These are phyloP conservation scores for Linanthus parryae DNA, from an alignment of 148 eudicot species.

Conservation along the genomic window DNA sequence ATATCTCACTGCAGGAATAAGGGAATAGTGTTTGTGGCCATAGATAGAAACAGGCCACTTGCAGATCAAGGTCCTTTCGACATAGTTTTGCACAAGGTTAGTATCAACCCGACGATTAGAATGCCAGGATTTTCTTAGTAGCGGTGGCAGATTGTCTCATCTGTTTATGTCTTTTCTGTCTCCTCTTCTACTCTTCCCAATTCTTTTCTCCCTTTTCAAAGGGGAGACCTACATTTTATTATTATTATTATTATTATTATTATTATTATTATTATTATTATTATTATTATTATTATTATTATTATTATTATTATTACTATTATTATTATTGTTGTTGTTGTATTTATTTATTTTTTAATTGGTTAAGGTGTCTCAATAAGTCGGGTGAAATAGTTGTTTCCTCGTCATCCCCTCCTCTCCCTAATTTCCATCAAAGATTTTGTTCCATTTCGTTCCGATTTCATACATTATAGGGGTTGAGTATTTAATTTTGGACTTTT, in stretches of 20 bases:
- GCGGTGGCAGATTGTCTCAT: too few relatives aligned
- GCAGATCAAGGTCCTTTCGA: constrained; percentile 97
- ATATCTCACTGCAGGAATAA: constrained; percentile 52
- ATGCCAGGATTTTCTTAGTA: not conserved
- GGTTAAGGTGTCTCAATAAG: too few relatives aligned
- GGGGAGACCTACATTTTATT: not conserved
- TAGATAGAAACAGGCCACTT: constrained; percentile 71
- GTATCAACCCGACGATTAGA: not conserved
- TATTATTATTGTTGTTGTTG: too few relatives aligned
- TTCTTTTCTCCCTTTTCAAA: not conserved
- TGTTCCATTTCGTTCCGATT: not conserved
- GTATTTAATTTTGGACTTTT: not conserved
- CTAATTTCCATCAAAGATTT: not conserved
- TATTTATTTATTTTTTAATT: too few relatives aligned
- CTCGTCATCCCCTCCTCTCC: not conserved
- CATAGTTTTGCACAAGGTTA: constrained; percentile 88
- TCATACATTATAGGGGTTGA: not conserved
- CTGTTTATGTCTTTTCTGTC: too few relatives aligned
- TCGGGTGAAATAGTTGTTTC: too few relatives aligned
- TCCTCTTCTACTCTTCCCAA: not conserved
- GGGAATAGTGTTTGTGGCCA: constrained; percentile 83
- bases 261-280: too few relatives aligned
- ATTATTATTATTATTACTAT: too few relatives aligned
- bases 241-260: not conserved
- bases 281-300: too few relatives aligned